phyloP scores from a whole-genome alignment of 2,329 filamentous ascomycete genomes.

The Teratosphaeria viscida region DNA sequence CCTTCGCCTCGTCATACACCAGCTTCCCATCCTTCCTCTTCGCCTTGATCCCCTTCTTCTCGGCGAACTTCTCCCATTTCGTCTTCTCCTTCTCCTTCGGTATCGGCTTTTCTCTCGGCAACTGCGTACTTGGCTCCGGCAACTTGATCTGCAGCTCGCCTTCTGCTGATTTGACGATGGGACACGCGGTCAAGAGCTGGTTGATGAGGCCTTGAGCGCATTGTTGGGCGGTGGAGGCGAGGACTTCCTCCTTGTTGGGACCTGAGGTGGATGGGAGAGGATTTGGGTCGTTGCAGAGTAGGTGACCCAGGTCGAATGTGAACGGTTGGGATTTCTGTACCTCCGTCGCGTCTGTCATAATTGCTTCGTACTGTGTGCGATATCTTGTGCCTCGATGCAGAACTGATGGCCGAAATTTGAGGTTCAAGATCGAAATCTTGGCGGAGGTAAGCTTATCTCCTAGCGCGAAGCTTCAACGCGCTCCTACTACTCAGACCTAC shows the following conservation, averaged over 20 bases:
- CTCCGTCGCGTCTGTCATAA: background rate
- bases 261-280: constrained; percentile 52
- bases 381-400: background rate
- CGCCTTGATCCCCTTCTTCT: constrained; percentile 90
- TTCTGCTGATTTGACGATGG: constrained; percentile 58
- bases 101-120: constrained; percentile 87
- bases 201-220: constrained; percentile 88
- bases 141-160: constrained; percentile 61
- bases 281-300: constrained; percentile 80
- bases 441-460: background rate
- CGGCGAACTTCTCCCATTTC: constrained; percentile 93
- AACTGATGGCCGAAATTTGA: background rate
- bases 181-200: constrained; percentile 82
- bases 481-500: background rate
- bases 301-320: constrained; percentile 81
- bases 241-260: constrained; percentile 46
- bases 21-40: constrained; percentile 75
- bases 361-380: background rate
- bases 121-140: constrained; percentile 55
- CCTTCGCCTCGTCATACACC: constrained; percentile 71
- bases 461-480: background rate
- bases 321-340: constrained; percentile 68
- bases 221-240: constrained; percentile 69
- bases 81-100: constrained; percentile 73
- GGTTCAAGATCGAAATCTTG: background rate